A percentile compares a stretch with the other conserved stretches of the same genome.
Conservation (phyloP, 495 filamentous ascomycete species). For the Penicillium parvum region DNA sequence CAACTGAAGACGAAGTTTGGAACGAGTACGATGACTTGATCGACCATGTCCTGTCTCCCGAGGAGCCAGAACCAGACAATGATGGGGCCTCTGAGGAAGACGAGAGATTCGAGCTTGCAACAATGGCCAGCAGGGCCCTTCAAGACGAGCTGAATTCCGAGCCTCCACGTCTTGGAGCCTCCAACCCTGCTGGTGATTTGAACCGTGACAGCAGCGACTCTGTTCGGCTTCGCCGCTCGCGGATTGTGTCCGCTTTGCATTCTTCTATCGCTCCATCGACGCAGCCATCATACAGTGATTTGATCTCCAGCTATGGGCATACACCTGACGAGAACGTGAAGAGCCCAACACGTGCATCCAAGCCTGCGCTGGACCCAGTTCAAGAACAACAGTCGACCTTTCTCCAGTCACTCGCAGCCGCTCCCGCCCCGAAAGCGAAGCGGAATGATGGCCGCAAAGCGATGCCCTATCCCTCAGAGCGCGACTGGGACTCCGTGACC, state of each 20-base stretch:
- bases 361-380: slow-evolving; percentile 4
- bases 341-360: neutral
- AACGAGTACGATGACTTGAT: slow-evolving; percentile 90
- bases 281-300: slow-evolving; percentile 38
- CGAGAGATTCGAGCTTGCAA: slow-evolving; percentile 35
- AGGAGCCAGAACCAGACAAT: slow-evolving; percentile 27
- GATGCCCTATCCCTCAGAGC: slow-evolving; percentile 45
- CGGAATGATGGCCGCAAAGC: slow-evolving; percentile 37
- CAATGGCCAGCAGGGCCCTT: slow-evolving; percentile 39
- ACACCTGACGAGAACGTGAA: slow-evolving; percentile 10
- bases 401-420: slow-evolving; percentile 26
- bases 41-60: slow-evolving; percentile 61
- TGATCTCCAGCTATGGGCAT: slow-evolving; percentile 32
- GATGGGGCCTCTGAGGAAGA: slow-evolving; percentile 12
- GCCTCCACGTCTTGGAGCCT: slow-evolving; percentile 4
- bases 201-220: slow-evolving; percentile 29
- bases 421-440: slow-evolving; percentile 29
- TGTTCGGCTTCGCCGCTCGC: slow-evolving; percentile 38
- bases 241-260: slow-evolving; percentile 39
- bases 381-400: slow-evolving; percentile 29
- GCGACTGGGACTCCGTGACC: slow-evolving; percentile 58
- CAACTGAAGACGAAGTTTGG: slow-evolving; percentile 87
- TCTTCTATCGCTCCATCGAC: slow-evolving; percentile 37
- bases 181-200: slow-evolving; percentile 21
- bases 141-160: slow-evolving; percentile 32